Conservation (phyloP, 257 asterid species). For the Oldenlandia corymbosa region DNA sequence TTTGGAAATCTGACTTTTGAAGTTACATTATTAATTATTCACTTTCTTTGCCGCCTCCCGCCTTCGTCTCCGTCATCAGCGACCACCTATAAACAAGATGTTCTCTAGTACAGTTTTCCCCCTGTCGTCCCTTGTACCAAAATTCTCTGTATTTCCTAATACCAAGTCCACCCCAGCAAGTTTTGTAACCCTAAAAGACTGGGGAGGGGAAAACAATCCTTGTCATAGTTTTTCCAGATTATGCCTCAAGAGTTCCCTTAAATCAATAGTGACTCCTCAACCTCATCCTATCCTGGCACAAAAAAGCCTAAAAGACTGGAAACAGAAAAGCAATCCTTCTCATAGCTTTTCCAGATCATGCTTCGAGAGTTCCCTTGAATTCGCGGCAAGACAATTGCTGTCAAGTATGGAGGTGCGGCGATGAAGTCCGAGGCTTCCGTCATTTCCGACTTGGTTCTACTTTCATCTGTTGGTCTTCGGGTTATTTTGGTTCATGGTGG, state of each 20-base stretch:
- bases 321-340: too few relatives aligned
- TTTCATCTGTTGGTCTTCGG: constrained; percentile 70
- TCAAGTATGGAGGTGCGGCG: constrained; percentile 87
- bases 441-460: constrained; percentile 70
- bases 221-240: constrained; percentile 17
- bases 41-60: too few relatives aligned
- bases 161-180: constrained; percentile 19
- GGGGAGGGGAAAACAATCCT: constrained; percentile 14
- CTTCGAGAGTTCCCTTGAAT: constrained; percentile 73
- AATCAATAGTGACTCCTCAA: constrained; percentile 30
- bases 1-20: too few relatives aligned
- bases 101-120: too few relatives aligned
- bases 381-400: constrained; percentile 74
- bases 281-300: constrained; percentile 41
- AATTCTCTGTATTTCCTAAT: constrained; percentile 19
- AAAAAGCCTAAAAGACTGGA: constrained; percentile 53
- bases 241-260: constrained; percentile 40
- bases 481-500: constrained; percentile 79
- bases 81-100: too few relatives aligned
- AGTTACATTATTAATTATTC: too few relatives aligned
- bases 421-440: constrained; percentile 83
- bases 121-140: too few relatives aligned
- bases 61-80: too few relatives aligned
- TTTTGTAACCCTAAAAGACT: constrained; percentile 7
- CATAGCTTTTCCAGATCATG: constrained; percentile 68